Base-by-base conservation (phyloP, 495 filamentous ascomycete species). In the Staphylotrichum tortipilum region DNA sequence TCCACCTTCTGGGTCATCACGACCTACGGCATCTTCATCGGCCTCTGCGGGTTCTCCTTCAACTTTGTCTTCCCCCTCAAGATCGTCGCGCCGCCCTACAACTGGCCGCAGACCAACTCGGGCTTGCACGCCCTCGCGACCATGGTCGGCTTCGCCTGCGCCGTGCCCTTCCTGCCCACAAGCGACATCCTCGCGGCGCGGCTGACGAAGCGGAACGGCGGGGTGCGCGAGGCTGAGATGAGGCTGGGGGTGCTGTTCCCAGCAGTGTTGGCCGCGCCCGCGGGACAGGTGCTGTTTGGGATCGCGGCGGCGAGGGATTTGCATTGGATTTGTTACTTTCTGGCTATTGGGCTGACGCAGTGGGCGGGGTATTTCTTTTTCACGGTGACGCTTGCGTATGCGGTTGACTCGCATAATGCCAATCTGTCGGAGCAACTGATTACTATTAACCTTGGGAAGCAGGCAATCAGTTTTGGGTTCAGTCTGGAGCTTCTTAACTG, bases 141-240 rank as follows among this genome's bases (percentile, higher is more conserved):
- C 18, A 63, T 76, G 40, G 59, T 71, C 7, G 78, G 83, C 34
- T 82, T 75, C 15, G 68, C 72, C 42, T 64, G 70, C 42, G 77
- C 78, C 30, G 60, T 74, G 18, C 69, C 70, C 0, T 67, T 73
- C 23, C 56, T 57, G 3, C 59, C 78, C 0, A 65, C 81, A 3
- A 76, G 70, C 18, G 82, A 85, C 57, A 77, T 71, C 59, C 66
- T 85, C 15, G 75, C 77, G 10, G 81, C 77, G 51, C 65, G 68
- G 26, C 66, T 75, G 3, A 85, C 83, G 1, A 65, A 62, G 17
- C 66, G 68, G 46, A 85, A 86, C 55, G 49, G 65, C 17, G 81
- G 81, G 11, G 79, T 85, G 57, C 75, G 82, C 42, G 82, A 86
- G 64, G 80, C 82, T 0, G 82, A 86, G 59, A 85, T 86, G 83